phyloP scores from a whole-genome alignment of 306 rosid genomes.

The Cercis canadensis region DNA sequence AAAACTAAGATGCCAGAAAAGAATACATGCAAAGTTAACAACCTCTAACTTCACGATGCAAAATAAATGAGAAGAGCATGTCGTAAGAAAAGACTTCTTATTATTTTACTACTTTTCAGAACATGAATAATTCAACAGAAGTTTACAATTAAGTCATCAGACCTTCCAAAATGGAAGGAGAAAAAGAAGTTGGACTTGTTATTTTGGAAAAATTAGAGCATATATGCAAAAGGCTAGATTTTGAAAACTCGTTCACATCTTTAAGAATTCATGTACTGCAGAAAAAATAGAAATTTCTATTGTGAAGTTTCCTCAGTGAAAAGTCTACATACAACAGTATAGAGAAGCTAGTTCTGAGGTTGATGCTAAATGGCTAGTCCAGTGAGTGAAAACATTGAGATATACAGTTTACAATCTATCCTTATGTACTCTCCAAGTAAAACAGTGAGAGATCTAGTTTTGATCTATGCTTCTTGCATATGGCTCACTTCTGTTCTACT shows the following conservation, averaged over 20 bases:
- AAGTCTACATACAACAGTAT: no score
- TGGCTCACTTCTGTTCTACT: background rate
- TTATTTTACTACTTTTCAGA: background rate
- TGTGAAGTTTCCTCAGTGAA: no score
- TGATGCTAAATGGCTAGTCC: no score
- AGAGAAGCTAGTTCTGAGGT: no score
- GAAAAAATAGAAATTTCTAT: background rate
- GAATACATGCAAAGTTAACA: no score
- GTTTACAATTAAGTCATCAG: no score
- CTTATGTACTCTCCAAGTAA: conserved; percentile 1
- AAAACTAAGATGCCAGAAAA: background rate
- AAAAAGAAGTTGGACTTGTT: background rate
- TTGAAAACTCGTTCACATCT: background rate
- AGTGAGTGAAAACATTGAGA: background rate
- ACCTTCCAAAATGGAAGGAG: no score
- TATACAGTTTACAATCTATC: conserved; percentile 9
- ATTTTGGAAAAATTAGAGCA: background rate
- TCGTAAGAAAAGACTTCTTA: background rate
- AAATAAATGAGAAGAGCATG: background rate
- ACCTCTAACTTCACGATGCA: no score
- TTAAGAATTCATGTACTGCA: background rate
- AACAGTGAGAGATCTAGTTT: background rate
- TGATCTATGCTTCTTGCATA: background rate
- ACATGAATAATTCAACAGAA: no score
- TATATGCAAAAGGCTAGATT: background rate